Conservation (phyloP, 2,329 filamentous ascomycete genomes). For the Penicillium italicum region DNA sequence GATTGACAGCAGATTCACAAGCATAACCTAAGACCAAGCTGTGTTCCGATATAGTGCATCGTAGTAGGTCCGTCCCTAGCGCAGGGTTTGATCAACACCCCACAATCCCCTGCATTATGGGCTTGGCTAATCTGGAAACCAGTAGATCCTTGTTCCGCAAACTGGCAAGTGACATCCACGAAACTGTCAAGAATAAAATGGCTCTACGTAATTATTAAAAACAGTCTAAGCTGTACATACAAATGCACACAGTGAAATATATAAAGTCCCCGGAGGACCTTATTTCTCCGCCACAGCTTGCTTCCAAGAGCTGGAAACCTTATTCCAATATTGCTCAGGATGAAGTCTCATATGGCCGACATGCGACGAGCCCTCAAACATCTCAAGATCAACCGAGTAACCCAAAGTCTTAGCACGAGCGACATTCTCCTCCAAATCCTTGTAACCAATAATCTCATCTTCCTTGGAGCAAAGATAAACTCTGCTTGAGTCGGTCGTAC, state of each 20-base stretch:
- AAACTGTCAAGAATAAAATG: neutral
- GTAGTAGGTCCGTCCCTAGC: neutral
- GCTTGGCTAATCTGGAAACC: neutral
- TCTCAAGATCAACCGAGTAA: constrained; percentile 48
- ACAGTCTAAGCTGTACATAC: neutral
- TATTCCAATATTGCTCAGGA: constrained; percentile 56
- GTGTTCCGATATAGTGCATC: neutral
- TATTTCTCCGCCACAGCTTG: constrained; percentile 9
- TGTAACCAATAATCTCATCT: constrained; percentile 25
- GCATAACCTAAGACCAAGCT: neutral
- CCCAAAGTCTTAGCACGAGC: constrained; percentile 40
- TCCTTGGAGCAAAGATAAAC: constrained; percentile 26
- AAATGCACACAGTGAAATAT: neutral
- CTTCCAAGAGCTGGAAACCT: constrained; percentile 18
- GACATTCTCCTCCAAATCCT: constrained; percentile 24
- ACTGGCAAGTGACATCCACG: neutral
- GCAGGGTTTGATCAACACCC: neutral
- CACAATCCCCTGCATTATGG: neutral
- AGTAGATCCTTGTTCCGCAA: neutral
- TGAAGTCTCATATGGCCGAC: constrained; percentile 60
- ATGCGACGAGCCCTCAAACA: constrained; percentile 58
- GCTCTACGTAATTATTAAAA: neutral
- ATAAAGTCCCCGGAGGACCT: neutral
- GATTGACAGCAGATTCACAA: neutral
- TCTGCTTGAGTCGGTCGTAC: constrained; percentile 10